Percentiles rank a stretch among this genome's conserved stretches.
Evolutionary conservation across 1,139 yeast species (phyloP).

Genomic region (Geotrichum carabidarum): DNA sequence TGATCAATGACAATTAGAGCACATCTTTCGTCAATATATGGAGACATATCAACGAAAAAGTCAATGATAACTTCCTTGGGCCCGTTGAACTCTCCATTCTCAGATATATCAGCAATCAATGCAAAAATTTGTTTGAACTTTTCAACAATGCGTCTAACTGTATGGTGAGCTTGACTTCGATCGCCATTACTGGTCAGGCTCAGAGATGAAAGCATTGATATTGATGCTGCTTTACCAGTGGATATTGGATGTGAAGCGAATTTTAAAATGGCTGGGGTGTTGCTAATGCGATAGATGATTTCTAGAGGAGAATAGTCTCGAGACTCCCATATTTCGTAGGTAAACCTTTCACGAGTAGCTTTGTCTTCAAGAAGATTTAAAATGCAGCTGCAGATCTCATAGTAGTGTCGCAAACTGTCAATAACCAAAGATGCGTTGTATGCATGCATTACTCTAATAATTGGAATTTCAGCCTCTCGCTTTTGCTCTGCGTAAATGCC

Average conservation of each 20-base stretch:
- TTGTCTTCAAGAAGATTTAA: constrained; percentile 26
- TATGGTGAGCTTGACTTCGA: neutral
- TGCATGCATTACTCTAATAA: constrained; percentile 28
- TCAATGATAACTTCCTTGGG: constrained; percentile 45
- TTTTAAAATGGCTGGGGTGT: neutral
- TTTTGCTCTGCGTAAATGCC: constrained; percentile 17
- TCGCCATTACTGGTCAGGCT: constrained; percentile 2
- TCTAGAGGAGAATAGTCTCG: constrained; percentile 44
- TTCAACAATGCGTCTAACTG: constrained; percentile 20
- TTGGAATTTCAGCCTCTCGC: constrained; percentile 25
- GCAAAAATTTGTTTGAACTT: constrained; percentile 23
- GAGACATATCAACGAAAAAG: constrained; percentile 43
- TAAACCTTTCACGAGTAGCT: constrained; percentile 25
- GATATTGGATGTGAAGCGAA: constrained; percentile 8
- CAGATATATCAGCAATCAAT: constrained; percentile 23
- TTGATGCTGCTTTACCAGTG: constrained; percentile 1
- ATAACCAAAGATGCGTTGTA: constrained; percentile 28
- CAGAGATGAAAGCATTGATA: constrained; percentile 3
- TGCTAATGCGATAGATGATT: constrained; percentile 22
- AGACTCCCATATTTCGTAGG: constrained; percentile 48
- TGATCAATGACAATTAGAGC: constrained; percentile 44
- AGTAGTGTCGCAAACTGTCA: constrained; percentile 29
- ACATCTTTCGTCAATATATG: constrained; percentile 39
- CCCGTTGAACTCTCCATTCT: constrained; percentile 36
- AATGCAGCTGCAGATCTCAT: constrained; percentile 32